These are phyloP conservation scores for Lentinula lateritia DNA, from an alignment of 768 basidiomycete species.

Conservation along the genomic window DNA sequence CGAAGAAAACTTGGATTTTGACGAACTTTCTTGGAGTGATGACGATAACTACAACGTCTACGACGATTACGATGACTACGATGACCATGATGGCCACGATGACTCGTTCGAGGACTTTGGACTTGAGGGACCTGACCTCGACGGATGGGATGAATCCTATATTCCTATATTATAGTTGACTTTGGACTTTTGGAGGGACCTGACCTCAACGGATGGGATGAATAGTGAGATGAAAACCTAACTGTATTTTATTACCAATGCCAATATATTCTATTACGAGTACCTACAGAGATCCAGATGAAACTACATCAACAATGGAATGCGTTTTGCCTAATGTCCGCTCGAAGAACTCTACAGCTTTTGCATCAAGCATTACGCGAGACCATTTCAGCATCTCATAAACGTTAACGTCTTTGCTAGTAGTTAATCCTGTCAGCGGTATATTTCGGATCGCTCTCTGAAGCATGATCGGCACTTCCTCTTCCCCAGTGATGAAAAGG, in stretches of 20 bases:
- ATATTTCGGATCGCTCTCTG: slow-evolving; percentile 66
- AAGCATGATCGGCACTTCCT: slow-evolving; percentile 48
- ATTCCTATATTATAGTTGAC: too few relatives aligned
- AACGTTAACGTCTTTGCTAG: slow-evolving; percentile 63
- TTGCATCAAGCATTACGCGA: slow-evolving; percentile 73
- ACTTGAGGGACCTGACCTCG: slow-evolving; percentile 13
- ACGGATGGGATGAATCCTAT: slow-evolving; percentile 4
- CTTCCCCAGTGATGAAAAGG: slow-evolving; percentile 68
- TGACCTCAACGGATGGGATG: slow-evolving; percentile 16
- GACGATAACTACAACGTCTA: not conserved
- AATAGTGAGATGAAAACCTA: not conserved
- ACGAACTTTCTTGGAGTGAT: not conserved
- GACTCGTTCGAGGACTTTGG: slow-evolving; percentile 15
- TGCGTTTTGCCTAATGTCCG: slow-evolving; percentile 44
- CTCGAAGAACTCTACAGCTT: slow-evolving; percentile 78
- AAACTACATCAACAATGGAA: not conserved
- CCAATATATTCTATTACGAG: not conserved
- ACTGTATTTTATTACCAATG: not conserved
- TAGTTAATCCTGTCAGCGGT: slow-evolving; percentile 56
- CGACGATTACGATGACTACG: slow-evolving; percentile 12
- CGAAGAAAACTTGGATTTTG: not conserved
- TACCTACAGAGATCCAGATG: not conserved
- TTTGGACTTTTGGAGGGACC: too few relatives aligned
- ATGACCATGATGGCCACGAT: slow-evolving; percentile 10
- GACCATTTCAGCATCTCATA: slow-evolving; percentile 85